These are phyloP conservation scores for Sporormia fimetaria DNA, from an alignment of 495 filamentous ascomycete genomes.

Conservation along the genomic window DNA sequence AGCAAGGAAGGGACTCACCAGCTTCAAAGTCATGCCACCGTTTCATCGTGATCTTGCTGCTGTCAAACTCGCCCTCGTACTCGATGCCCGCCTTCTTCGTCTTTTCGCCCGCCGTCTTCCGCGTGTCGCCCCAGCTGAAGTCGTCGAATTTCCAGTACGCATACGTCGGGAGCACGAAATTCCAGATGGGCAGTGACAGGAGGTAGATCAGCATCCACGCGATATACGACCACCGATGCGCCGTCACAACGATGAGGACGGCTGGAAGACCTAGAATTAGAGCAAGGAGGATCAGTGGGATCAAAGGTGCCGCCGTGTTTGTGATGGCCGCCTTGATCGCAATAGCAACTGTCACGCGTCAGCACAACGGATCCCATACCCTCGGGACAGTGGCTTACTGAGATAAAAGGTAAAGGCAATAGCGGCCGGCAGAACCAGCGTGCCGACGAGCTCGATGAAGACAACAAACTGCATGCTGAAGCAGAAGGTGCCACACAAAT, in stretches of 20 bases:
- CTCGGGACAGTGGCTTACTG: conserved; percentile 43
- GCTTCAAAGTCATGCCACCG: conserved; percentile 95
- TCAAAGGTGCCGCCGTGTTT: conserved; percentile 51
- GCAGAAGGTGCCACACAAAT: conserved; percentile 98
- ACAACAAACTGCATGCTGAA: conserved; percentile 99
- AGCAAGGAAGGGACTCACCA: conserved; percentile 39
- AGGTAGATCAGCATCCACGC: conserved; percentile 97
- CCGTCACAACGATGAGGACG: conserved; percentile 86
- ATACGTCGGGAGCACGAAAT: conserved; percentile 87
- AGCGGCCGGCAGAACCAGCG: conserved; percentile 86
- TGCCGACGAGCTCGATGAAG: conserved; percentile 90
- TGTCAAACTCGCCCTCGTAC: conserved; percentile 93
- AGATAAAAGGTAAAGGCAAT: conserved; percentile 97
- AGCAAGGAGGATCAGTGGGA: conserved; percentile 80
- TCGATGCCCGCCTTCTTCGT: conserved; percentile 69
- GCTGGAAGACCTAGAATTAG: conserved; percentile 91
- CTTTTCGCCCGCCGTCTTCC: conserved; percentile 88
- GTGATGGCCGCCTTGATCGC: conserved; percentile 67
- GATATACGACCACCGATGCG: conserved; percentile 89
- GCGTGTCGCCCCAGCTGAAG: conserved; percentile 98
- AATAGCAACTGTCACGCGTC: conserved; percentile 51
- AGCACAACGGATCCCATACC: conserved; percentile 1
- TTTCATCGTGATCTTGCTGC: conserved; percentile 97
- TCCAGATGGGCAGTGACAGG: conserved; percentile 89
- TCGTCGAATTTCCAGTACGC: conserved; percentile 99